Evolutionary conservation across 352 stramenopile species (phyloP), one percentile per base, ranked within the genome.

Genomic region (Globisporangium paroecandrum): DNA sequence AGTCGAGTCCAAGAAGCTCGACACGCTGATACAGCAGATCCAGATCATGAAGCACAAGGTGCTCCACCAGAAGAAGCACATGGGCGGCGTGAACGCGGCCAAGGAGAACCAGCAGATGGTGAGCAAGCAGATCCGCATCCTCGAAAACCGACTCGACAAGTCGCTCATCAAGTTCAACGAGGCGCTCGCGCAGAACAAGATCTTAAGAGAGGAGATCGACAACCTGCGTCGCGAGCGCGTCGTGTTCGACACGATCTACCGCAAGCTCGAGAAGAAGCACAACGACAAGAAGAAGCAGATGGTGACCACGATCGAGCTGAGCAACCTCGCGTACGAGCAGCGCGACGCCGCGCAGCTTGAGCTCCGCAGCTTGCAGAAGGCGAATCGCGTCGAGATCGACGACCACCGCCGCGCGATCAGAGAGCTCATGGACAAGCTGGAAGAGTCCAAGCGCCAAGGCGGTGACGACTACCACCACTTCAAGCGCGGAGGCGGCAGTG

Each of bases 131-230:
- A 98, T 98, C 56, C 85, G 85, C 46, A 98, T 98, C 58, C 77
- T 99, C n/a, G 97, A 99, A 71, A 98, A 98, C 76, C 86, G 94
- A 1, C 81, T 99, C 47, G 96, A 99, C 78, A 98, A 99, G 78
- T 96, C 95, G 29, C 79, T 99, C 18, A 79, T 98, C 36, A 99
- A 98, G 74, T 99, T 98, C 66, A 99, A 99, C 74, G 95, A 99
- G 71, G 90, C 90, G 53, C 82, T 99, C 8, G 90, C 93, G 15
- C 78, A 94, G 41, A 98, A 98, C 74, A 98, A 98, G 70, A 71
- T 83, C 25, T 67, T 98, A 29, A 78, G 92, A 10, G 83, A 98
- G 69, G 81, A 98, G 60, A 98, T 99, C 70, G 94, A 99, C 75
- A 93, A 97, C 64, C 72, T 98, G 57, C 81, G 95, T 29, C 82